These are phyloP conservation scores for Kodamaea neixiangensis DNA, from an alignment of 805 yeast genomes.

Conservation along the genomic window DNA sequence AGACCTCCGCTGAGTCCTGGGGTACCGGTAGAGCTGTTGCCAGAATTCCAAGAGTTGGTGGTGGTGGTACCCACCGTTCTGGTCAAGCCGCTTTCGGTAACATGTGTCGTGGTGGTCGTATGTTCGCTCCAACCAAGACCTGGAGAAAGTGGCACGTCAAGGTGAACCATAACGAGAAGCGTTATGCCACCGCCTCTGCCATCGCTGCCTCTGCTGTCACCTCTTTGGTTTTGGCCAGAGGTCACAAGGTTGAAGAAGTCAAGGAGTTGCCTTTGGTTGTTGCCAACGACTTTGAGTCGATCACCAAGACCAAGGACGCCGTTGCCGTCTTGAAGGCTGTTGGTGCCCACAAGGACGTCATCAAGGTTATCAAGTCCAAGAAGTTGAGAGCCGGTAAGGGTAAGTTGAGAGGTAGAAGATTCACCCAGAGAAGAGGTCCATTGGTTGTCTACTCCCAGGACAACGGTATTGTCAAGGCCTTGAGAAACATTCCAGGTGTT, in stretches of 20 bases:
- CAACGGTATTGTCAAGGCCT: conserved; percentile 96
- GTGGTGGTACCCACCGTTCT: conserved; percentile 99
- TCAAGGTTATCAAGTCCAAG: conserved; percentile 97
- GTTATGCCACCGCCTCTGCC: conserved; percentile 99
- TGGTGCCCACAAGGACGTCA: conserved; percentile 98
- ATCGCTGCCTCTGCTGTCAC: conserved; percentile 99
- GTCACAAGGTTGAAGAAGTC: conserved; percentile 98
- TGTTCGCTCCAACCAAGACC: conserved; percentile 99
- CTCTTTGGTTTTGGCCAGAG: conserved; percentile 98
- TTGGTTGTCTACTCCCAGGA: conserved; percentile 97
- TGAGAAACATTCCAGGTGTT: conserved; percentile 99
- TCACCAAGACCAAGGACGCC: conserved; percentile 97
- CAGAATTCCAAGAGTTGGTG: conserved; percentile 99
- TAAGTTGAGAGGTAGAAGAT: conserved; percentile 99
- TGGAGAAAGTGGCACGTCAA: conserved; percentile 99
- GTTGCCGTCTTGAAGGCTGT: conserved; percentile 96
- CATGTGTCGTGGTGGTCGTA: conserved; percentile 99
- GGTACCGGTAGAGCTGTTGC: conserved; percentile 99
- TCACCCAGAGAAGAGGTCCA: conserved; percentile 99
- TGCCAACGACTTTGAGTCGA: conserved; percentile 86
- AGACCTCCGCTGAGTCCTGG: conserved; percentile 99
- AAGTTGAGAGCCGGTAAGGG: conserved; percentile 99
- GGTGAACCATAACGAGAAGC: conserved; percentile 99
- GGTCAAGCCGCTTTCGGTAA: conserved; percentile 99
- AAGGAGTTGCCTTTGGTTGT: conserved; percentile 99